Conservation (phyloP, 1,284 basidiomycete species). For the Sporisorium reilianum region DNA sequence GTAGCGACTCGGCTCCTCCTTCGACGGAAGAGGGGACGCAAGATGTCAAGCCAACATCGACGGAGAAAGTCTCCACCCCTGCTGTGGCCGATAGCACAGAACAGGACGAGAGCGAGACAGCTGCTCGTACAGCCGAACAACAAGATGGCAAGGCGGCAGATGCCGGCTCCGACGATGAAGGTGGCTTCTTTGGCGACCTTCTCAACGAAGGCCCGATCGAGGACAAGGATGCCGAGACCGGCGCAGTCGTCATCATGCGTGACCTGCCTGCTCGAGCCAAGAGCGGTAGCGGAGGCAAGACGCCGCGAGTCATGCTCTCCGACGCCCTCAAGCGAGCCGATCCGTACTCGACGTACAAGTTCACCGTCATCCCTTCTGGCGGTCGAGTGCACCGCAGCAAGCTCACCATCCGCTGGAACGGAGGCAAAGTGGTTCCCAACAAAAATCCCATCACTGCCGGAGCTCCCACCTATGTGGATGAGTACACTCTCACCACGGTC, state of each 20-base stretch:
- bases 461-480: constrained; percentile 72
- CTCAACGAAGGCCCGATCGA: constrained; percentile 82
- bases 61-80: not conserved
- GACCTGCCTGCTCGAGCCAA: constrained; percentile 57
- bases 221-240: constrained; percentile 72
- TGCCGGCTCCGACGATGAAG: constrained; percentile 66
- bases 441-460: constrained; percentile 71
- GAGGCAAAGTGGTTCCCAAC: constrained; percentile 56
- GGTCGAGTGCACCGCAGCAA: constrained; percentile 56
- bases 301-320: constrained; percentile 60
- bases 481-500: constrained; percentile 86
- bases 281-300: constrained; percentile 56
- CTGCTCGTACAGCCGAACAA: not conserved
- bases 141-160: constrained; percentile 7
- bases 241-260: constrained; percentile 40
- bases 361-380: constrained; percentile 67
- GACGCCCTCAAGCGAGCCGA: constrained; percentile 72
- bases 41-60: not conserved
- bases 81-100: not conserved
- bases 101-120: not conserved
- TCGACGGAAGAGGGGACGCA: constrained; percentile 5
- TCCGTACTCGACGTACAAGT: constrained; percentile 80
- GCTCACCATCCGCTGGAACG: constrained; percentile 63
- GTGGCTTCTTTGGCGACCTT: constrained; percentile 80
- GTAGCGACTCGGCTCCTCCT: constrained; percentile 8